Conservation (phyloP, 768 basidiomycete genomes). For the Hypholoma sublateritium region DNA sequence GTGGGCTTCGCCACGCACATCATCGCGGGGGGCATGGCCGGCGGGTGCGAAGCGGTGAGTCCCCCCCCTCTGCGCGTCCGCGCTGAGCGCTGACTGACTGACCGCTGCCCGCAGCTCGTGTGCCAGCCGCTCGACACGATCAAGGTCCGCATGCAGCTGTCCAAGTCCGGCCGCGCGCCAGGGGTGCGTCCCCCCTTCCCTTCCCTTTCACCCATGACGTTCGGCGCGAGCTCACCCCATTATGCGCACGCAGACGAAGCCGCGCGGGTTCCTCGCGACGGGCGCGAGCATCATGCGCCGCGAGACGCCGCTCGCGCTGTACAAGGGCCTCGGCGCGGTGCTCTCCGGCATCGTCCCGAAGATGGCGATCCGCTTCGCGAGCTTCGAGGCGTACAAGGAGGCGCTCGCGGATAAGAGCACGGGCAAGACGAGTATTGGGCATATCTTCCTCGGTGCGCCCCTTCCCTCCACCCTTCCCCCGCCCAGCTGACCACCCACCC, state of each 20-base stretch:
- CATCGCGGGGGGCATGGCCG: conserved; percentile 92
- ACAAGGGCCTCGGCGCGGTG: conserved; percentile 98
- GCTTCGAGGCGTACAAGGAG: conserved; percentile 93
- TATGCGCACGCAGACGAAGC: conserved; percentile 75
- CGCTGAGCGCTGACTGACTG: neutral
- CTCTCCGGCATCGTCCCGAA: conserved; percentile 97
- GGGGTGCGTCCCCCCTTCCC: conserved; percentile 62
- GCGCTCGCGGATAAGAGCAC: conserved; percentile 74
- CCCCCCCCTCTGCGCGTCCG: neutral
- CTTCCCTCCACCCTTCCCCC: neutral
- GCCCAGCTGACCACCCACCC: neutral
- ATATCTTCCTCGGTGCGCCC: conserved; percentile 81
- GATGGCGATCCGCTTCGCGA: conserved; percentile 98
- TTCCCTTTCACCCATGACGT: neutral
- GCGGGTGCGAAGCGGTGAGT: conserved; percentile 88
- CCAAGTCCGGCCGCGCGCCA: conserved; percentile 69
- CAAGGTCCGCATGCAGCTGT: conserved; percentile 99
- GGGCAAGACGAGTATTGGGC: conserved; percentile 76
- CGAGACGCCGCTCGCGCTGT: conserved; percentile 93
- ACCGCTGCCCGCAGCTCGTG: conserved; percentile 47
- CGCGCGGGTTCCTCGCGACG: conserved; percentile 91
- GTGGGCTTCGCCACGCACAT: conserved; percentile 88
- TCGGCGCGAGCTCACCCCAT: neutral
- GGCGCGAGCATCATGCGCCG: conserved; percentile 83
- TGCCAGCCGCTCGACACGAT: conserved; percentile 98